Evolutionary conservation across 169 alveolate species (phyloP), one percentile per base, ranked within the genome.

Genomic region (Plasmodium malariae): DNA sequence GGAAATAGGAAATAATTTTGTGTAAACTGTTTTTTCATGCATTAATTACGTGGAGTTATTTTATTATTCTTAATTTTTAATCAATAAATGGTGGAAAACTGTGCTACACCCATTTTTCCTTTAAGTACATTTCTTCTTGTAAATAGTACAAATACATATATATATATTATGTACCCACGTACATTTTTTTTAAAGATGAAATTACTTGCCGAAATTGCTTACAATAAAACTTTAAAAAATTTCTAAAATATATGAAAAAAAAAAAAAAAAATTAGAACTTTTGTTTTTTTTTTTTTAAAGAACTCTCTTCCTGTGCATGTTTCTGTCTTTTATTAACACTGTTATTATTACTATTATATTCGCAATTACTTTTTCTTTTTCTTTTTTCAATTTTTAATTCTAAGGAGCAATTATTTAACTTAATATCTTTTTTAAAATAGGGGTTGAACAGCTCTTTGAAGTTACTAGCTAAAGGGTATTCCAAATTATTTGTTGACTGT

Each of bases 371-470:
- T 55, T 57, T 86, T 72, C 62, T 70, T 48, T 86, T 86, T 57
- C 48, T 60, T 54, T 49, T 68, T 65, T 70, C 92, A 40, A 86
- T 57, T 86, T 69, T 86, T 57, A 86, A 71, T 59, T 86, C 92
- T 5, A 57, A 30, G 43, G 87, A 48, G 57, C 49, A 71, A 40
- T 86, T 86, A 37, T 36, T 65, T 55, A 86, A 70, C 43, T 86
- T 71, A 37, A 71, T 57, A 62, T 86, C 92, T 63, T 86, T 71
- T 59, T 59, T 68, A 86, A 63, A 86, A 69, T 86, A 49, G 2
- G 68, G 87, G 49, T 86, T 32, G 19, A 86, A 69, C 34, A 86
- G 34, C 26, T 86, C 87, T 68, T 86, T 86, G 59, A 86, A 86
- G 26, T 48, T 55, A 59, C 63, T 86, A 34, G 92, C 86, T 70